Evolutionary conservation across 495 filamentous ascomycete genomes (phyloP), one percentile per base, ranked within the genome.

Genomic region (Hyaloscypha variabilis): DNA sequence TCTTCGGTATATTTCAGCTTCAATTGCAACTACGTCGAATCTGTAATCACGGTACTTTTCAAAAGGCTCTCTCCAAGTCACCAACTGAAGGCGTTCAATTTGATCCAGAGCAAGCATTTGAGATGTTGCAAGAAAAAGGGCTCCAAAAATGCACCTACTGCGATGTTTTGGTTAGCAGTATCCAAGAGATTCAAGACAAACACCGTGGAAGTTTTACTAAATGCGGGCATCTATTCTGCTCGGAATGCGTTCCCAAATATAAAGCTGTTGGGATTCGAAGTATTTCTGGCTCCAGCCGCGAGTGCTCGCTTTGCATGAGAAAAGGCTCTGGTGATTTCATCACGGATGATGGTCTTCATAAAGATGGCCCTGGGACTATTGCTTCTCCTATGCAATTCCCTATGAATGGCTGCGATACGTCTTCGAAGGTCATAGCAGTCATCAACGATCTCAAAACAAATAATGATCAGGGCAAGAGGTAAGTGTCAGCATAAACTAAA

Each of bases 31-130:
- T 84, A 10, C 74, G 81, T 2, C 70, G 77, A 6, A 67, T 84
- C 6, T 82, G 79, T 65, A 82, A 82, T 59, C 78, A 82, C 64
- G 81, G 79, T 10, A 80, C 79, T 2, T 79, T 69, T 58, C 77
- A 81, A 49, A 68, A 72, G 62, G 63, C 62, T 8, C 76, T 79
- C 62, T 75, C 73, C 19, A 68, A 74, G 60, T 66, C 60, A 3
- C 75, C 78, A 75, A 73, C 13, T 24, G 56, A 26, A 23, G 34
- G 8, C 6, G 14, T 46, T 2, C 30, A 54, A 50, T 61, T 61
- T 49, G 63, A 69, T 39, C 61, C 67, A 1, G 62, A 65, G 11
- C 28, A 65, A 62, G 62, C 62, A 23, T 23, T 68, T 29, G 54
- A 28, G 19, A 29, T 29, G 46, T 28, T 68, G 4, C 23, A 68